Conservation (phyloP, 2,329 filamentous ascomycete species). For the Colletotrichum cereale region DNA sequence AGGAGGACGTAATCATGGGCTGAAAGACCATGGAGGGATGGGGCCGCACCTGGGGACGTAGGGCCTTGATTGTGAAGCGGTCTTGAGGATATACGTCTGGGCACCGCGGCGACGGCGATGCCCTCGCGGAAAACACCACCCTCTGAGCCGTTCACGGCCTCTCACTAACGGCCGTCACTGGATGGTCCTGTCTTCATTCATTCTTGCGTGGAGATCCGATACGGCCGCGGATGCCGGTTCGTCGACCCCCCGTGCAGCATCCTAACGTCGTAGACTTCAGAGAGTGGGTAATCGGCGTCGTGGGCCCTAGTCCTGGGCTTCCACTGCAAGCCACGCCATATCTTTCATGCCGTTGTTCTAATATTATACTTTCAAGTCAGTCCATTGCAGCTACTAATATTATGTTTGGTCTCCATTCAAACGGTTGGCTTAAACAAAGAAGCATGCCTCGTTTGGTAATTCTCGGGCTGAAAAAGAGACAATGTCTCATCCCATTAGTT, state of each 20-base stretch:
- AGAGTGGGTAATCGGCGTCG: not conserved
- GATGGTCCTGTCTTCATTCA: not conserved
- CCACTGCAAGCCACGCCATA: not conserved
- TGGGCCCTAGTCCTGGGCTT: too few relatives aligned
- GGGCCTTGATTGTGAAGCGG: constrained; percentile 18
- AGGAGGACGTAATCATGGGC: constrained; percentile 71
- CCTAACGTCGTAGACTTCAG: too few relatives aligned
- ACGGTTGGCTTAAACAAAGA: not conserved
- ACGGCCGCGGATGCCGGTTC: not conserved
- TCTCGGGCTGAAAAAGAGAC: not conserved
- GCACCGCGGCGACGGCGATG: not conserved
- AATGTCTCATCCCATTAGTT: not conserved
- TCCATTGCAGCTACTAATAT: not conserved
- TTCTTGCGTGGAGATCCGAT: not conserved
- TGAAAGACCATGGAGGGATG: constrained; percentile 62
- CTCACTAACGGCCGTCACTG: too few relatives aligned
- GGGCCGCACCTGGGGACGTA: not conserved
- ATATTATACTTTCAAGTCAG: too few relatives aligned
- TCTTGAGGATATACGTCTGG: not conserved
- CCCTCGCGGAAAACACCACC: not conserved
- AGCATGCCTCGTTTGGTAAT: not conserved
- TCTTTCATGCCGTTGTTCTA: not conserved
- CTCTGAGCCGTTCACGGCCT: not conserved
- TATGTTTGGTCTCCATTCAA: not conserved
- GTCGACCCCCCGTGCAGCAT: not conserved